A percentile compares a stretch with the other conserved stretches of the same genome.
phyloP scores from a whole-genome alignment of 148 eudicot genomes.

The Salicornia ramosissima region DNA sequence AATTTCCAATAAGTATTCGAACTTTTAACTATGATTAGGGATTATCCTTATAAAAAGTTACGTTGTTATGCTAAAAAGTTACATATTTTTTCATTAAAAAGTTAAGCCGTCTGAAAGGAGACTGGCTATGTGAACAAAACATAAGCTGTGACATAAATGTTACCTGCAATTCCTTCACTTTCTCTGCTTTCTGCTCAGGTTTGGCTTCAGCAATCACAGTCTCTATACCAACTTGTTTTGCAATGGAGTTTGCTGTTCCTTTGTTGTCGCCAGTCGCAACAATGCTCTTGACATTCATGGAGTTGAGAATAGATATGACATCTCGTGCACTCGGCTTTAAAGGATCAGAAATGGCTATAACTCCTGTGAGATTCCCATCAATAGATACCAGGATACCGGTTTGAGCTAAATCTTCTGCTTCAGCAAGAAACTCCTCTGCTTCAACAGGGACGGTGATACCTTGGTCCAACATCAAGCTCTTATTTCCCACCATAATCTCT shows the following conservation, averaged over 20 bases:
- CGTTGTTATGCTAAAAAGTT: too few species aligned
- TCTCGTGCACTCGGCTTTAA: slow-evolving; percentile 71
- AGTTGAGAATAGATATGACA: slow-evolving; percentile 70
- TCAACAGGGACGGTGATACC: slow-evolving; percentile 44
- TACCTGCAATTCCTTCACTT: slow-evolving; percentile 90
- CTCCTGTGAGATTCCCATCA: slow-evolving; percentile 52
- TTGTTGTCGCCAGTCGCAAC: slow-evolving; percentile 92
- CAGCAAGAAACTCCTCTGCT: slow-evolving; percentile 71
- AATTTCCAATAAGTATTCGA: too few species aligned
- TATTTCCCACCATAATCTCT: slow-evolving; percentile 77
- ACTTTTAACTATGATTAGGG: too few species aligned
- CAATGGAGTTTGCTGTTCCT: slow-evolving; percentile 88
- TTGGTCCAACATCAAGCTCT: slow-evolving; percentile 62
- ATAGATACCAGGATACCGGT: slow-evolving; percentile 82
- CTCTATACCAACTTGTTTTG: slow-evolving; percentile 80
- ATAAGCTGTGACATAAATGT: neutral
- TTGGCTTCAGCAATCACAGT: slow-evolving; percentile 81
- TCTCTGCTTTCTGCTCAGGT: slow-evolving; percentile 78
- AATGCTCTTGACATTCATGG: slow-evolving; percentile 72
- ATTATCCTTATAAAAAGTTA: too few species aligned
- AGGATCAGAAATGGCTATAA: slow-evolving; percentile 77
- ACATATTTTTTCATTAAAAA: too few species aligned
- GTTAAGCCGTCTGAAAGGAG: too few species aligned
- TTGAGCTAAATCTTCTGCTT: slow-evolving; percentile 73
- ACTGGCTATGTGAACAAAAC: too few species aligned